Base-by-base conservation (phyloP, 306 rosid species). In the Morella rubra region DNA sequence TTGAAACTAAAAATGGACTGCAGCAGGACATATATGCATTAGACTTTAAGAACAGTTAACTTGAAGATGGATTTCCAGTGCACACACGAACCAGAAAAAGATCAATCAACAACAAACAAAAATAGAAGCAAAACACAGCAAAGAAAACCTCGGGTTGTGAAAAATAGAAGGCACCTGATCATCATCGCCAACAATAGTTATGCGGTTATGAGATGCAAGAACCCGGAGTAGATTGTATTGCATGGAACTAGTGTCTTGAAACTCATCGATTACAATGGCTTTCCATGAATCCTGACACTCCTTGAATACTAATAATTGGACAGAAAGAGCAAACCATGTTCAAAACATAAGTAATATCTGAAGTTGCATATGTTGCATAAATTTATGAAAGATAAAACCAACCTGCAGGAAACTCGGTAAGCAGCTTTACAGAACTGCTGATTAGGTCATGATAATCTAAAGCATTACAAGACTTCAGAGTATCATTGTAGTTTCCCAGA, bases 1-100 rank as follows among this genome's bases (percentile, higher is more conserved):
- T 95, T 95, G 89, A 95, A 95, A 85, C 98, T 88, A 89, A 92
- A 95, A 85, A 95, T 95, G 81, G 98, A 95, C 98, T 95, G 85
- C 73, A 76, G 73, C 50, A 72, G 66, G 73, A 86, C 56, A 80
- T 41, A 71, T 73, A 76, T 18, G 32, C 42, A 79, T 37, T 62
- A 52, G 70, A 75, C 62, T 69, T 77, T 53, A 88, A 73, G 54
- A 65, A 44, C 76, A 62, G 44, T n/a, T 41, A 59, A 73, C 71
- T 40, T 18, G 69, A 71, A 51, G 19, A 73, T 12, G 67, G 73
- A 50, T 59, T 15, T 14, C 55, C 66, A 44, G 77, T 8, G 59
- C 44, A 61, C 18, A 60, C 41, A 20, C 53, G 47, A 44, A 22
- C 8, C 10, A 13, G 14, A 45, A 46, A 37, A 52, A 67, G 32